Evolutionary conservation across 805 yeast species (phyloP).

Genomic region (Kluyveromyces wickerhamii): DNA sequence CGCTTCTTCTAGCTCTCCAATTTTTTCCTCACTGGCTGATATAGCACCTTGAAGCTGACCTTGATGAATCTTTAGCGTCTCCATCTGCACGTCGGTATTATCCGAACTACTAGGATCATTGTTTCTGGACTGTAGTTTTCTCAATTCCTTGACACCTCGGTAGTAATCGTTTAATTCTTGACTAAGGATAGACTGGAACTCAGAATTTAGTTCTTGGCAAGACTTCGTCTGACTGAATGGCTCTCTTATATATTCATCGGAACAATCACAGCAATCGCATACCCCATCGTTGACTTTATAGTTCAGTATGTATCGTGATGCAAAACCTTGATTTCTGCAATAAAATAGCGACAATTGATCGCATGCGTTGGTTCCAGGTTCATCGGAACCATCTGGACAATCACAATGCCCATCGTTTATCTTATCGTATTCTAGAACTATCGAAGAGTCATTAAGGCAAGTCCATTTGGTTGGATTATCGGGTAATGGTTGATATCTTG

Average conservation of each 20-base stretch:
- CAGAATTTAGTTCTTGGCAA: slow-evolving; percentile 19
- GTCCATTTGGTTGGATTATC: slow-evolving; percentile 56
- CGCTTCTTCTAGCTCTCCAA: slow-evolving; percentile 16
- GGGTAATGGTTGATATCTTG: slow-evolving; percentile 14
- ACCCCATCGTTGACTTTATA: slow-evolving; percentile 78
- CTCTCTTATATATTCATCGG: slow-evolving; percentile 55
- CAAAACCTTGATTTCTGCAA: slow-evolving; percentile 70
- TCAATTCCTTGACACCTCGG: slow-evolving; percentile 38
- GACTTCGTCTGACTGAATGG: slow-evolving; percentile 5
- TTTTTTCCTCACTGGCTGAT: slow-evolving; percentile 12
- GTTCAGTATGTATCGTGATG: slow-evolving; percentile 54
- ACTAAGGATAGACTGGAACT: slow-evolving; percentile 19
- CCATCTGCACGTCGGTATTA: slow-evolving; percentile 20
- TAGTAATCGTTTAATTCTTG: slow-evolving; percentile 52
- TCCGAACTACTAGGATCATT: slow-evolving; percentile 20
- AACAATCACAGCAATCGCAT: slow-evolving; percentile 97
- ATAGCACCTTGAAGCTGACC: not conserved
- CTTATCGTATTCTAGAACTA: slow-evolving; percentile 48
- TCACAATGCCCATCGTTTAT: slow-evolving; percentile 90
- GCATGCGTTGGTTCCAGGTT: slow-evolving; percentile 93
- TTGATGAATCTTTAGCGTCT: slow-evolving; percentile 9
- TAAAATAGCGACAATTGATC: slow-evolving; percentile 39
- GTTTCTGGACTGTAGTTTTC: slow-evolving; percentile 10
- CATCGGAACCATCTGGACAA: slow-evolving; percentile 97
- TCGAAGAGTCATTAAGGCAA: slow-evolving; percentile 63